A percentile compares a stretch with the other conserved stretches of the same genome.
phyloP scores from a whole-genome alignment of 2,329 filamentous ascomycete species.

The Claviceps arundinis region DNA sequence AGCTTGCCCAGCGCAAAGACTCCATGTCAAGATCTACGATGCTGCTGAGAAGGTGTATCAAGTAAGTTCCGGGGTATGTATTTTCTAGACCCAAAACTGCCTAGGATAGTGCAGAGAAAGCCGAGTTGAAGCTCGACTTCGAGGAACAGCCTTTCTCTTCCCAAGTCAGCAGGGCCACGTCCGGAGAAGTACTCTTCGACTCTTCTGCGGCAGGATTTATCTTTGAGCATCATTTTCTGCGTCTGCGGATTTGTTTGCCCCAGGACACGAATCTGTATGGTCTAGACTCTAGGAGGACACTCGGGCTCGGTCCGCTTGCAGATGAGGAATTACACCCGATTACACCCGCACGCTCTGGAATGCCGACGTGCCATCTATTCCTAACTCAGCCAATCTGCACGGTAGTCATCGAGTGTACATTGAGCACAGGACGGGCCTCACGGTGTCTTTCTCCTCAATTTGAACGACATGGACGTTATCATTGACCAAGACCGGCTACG shows the following conservation, averaged over 20 bases:
- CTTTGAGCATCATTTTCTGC: slow-evolving; percentile 62
- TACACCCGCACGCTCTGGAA: slow-evolving; percentile 61
- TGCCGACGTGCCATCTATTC: slow-evolving; percentile 49
- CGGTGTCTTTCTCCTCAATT: slow-evolving; percentile 60
- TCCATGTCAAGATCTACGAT: slow-evolving; percentile 63
- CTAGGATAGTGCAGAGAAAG: slow-evolving; percentile 7
- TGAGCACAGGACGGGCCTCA: slow-evolving; percentile 51
- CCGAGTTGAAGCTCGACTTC: slow-evolving; percentile 29
- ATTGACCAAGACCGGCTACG: slow-evolving; percentile 46
- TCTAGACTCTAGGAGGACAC: slow-evolving; percentile 48
- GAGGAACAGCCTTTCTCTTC: slow-evolving; percentile 47
- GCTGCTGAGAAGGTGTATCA: slow-evolving; percentile 52
- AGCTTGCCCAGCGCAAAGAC: slow-evolving; percentile 28
- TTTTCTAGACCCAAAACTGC: slow-evolving; percentile 41
- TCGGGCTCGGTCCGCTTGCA: slow-evolving; percentile 53
- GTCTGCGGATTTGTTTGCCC: slow-evolving; percentile 54
- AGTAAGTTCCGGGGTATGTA: slow-evolving; percentile 45
- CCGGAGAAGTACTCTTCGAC: slow-evolving; percentile 44
- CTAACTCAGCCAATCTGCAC: slow-evolving; percentile 53
- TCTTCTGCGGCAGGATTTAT: slow-evolving; percentile 50
- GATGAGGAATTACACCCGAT: slow-evolving; percentile 32
- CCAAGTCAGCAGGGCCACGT: slow-evolving; percentile 27
- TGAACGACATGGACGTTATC: slow-evolving; percentile 65
- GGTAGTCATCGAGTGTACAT: slow-evolving; percentile 62
- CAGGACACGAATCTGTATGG: slow-evolving; percentile 57